Base-by-base conservation (phyloP, 2,329 filamentous ascomycete genomes). In the Paecilomyces sp. region DNA sequence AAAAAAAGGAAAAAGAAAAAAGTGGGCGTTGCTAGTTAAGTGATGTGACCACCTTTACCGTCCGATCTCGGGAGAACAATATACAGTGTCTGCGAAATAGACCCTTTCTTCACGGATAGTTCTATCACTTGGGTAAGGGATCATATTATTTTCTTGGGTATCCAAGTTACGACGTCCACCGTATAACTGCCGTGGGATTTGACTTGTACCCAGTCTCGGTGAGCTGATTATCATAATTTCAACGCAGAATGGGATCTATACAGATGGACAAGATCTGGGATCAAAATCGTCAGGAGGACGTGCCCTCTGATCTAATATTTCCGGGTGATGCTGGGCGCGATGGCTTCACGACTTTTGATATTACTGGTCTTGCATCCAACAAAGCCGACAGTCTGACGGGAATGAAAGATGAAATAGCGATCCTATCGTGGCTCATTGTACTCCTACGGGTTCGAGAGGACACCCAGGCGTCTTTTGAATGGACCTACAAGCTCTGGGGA, bases 371-470 rank as follows among this genome's bases (percentile, higher is more conserved):
- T 58, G 62, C 59, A 11, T 62, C 69, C 33, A 61, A 72, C 36
- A 58, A 69, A 1, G 15, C 56, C 34, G 2, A 70, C 67, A 11
- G 22, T 22, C 64, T 65, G 15, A 77, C 75, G 7, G 68, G 71
- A 31, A 69, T 76, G 66, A 75, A 63, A 59, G 74, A 79, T n/a
- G 77, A 78, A 18, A 57, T 76, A 15, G 18, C 80, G 12, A 71
- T 80, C 11, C 53, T 76, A 36, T 72, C 79, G 50, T 81, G 79
- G 79, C 70, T 80, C 13, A 68, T 80, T 12, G 73, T 78, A 6
- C 74, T 81, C 7, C 59, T 79, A 58, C 71, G 78, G 11, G 77
- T 73, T 1, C 69, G 69, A 9, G 79, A 81, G 63, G 75, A 74
- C 15, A 68, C 67, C 36, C 67, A 71, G 15, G 62, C 73, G 11